phyloP scores from a whole-genome alignment of 495 filamentous ascomycete genomes.

The Aspergillus nidulans region DNA sequence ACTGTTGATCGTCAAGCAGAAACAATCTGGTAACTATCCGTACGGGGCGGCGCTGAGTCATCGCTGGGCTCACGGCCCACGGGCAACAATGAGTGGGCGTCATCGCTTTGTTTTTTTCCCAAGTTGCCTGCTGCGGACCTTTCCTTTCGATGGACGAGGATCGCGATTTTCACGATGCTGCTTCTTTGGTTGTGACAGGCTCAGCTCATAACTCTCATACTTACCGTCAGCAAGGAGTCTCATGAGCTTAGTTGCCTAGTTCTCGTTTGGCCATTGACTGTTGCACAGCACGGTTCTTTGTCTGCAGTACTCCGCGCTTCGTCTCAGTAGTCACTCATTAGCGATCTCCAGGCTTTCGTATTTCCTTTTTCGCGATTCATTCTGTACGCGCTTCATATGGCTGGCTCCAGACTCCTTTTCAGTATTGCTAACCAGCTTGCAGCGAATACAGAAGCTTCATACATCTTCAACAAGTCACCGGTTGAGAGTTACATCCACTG shows the following conservation, averaged over 20 bases:
- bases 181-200: conserved; percentile 30
- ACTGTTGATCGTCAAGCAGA: background rate
- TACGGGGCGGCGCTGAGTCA: conserved; percentile 10
- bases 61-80: conserved; percentile 9
- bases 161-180: conserved; percentile 27
- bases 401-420: background rate
- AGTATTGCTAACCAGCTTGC: background rate
- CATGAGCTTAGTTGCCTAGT: background rate
- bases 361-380: background rate
- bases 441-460: background rate
- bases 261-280: background rate
- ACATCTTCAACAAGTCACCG: background rate
- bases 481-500: background rate
- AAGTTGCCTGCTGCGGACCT: background rate
- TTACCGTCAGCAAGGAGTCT: conserved; percentile 10
- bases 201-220: conserved; percentile 13
- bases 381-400: background rate
- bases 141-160: background rate
- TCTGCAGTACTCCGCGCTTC: background rate
- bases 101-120: conserved; percentile 11
- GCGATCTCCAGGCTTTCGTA: background rate
- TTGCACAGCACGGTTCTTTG: conserved; percentile 1
- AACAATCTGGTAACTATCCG: background rate
- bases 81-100: conserved; percentile 25
- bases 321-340: background rate